Evolutionary conservation across 2,329 filamentous ascomycete species (phyloP), one percentile per base, ranked within the genome.

Genomic region (Graphiopsis chlorocephala): DNA sequence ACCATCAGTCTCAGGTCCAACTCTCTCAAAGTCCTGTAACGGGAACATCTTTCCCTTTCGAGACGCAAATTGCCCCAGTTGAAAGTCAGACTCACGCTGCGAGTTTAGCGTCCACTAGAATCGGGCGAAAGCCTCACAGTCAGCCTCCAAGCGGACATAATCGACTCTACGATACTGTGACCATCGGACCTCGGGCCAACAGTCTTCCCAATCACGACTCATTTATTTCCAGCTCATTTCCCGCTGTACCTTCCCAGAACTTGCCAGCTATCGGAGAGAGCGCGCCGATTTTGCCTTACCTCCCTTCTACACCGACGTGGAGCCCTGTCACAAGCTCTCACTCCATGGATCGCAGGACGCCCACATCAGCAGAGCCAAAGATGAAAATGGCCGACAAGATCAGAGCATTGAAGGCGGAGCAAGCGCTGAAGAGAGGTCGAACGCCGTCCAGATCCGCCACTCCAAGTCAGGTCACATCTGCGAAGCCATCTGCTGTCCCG

Each of bases 231-330:
- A 61, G 58, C n/a, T 26, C 71, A 15, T 61, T 74, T 2, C 67
- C 69, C 38, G 67, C 72, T 3, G 20, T 72, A 4, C 72, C 74
- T 12, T 64, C 66, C 0, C 64, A 70, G 11, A 63, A 66, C 12
- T 61, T 70, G 10, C 63, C 66, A 8, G 65, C 64, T 4, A 29
- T 75, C 42, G 73, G 73, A 8, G 70, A 69, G 38, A 75, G 72
- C 53, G 71, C 72, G 25, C 71, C 71, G 3, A 60, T 59, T 29
- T 66, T 28, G 5, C 67, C 67, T n/a, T 29, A 17, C 26, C 66
- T 59, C 15, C 67, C 59, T 20, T 69, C 67, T 3, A 69, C 53
- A 29, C 64, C 64, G 7, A 31, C 28, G 38, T 10, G 33, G 5
- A 61, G 56, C 31, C 60, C 63, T 5, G 33, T 38, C 8, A 12